Evolutionary conservation across 2,329 filamentous ascomycete species (phyloP), one percentile per base, ranked within the genome.

Genomic region (Penicillium digitatum): DNA sequence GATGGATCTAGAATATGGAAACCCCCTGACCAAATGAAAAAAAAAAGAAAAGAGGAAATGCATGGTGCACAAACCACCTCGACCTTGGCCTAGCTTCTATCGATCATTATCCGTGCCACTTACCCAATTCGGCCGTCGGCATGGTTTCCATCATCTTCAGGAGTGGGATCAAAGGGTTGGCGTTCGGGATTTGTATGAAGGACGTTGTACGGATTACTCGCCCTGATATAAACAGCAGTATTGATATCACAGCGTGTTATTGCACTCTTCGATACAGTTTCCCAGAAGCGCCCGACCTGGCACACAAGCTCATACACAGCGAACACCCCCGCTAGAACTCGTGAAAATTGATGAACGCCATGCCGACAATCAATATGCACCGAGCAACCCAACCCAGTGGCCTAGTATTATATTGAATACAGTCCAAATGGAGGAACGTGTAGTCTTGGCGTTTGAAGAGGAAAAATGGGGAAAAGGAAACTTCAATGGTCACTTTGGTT

Each of bases 241-340:
- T 32, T 42, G 29, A 48, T 40, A 57, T 51, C 38, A 27, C 20
- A 16, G 40, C 22, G 22, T 12, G 16, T 32, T 31, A 46, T 48
- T 45, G 8, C 29, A 20, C 4, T 26, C 11, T 32, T 46, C 5
- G 38, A 22, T 44, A 44, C 18, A 3, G 32, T 34, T 43, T 31
- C 51, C 57, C 61, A 60, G 51, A 47, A 57, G 48, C 48, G 43
- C 51, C 48, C 48, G 55, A 61, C 55, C 56, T 59, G 57, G 53
- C 51, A 54, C 44, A 50, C 26, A 51, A 39, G 32, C 39, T 40
- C 40, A 39, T 44, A 29, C 27, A 34, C 20, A 12, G 27, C 20
- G 16, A 26, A 39, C 18, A n/a, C 12, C 38, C 31, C 16, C 9
- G 11, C 18, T 31, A 34, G 22, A 24, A 24, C 48, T n/a, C 16